phyloP scores from a whole-genome alignment of 805 yeast genomes.

The Komagataella populi region DNA sequence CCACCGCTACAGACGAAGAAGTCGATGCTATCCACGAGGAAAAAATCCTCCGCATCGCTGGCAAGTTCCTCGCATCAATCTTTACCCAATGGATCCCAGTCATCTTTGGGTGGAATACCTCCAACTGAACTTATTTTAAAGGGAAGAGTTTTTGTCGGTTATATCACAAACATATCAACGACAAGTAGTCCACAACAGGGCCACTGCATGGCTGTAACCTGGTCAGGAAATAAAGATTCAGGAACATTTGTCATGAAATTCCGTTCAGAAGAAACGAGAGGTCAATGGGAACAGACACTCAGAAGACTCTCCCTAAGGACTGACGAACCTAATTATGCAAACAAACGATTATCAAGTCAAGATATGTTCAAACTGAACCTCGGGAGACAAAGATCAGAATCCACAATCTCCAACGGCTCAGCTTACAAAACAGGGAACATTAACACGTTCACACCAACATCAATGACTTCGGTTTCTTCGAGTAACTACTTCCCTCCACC shows the following conservation, averaged over 20 bases:
- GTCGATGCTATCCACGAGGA: constrained; percentile 30
- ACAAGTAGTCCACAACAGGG: constrained; percentile 23
- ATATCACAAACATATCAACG: constrained; percentile 32
- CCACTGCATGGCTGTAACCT: constrained; percentile 50
- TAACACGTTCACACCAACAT: neutral
- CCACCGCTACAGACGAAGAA: constrained; percentile 29
- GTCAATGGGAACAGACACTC: constrained; percentile 69
- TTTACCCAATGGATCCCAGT: neutral
- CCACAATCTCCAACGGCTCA: neutral
- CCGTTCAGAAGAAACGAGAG: constrained; percentile 69
- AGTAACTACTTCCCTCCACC: neutral
- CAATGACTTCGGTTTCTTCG: neutral
- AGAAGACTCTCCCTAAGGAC: constrained; percentile 23
- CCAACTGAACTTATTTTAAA: constrained; percentile 23
- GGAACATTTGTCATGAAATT: constrained; percentile 78
- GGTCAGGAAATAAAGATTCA: constrained; percentile 80
- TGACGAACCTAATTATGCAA: neutral
- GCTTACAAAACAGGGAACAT: neutral
- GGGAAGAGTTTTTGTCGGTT: constrained; percentile 73
- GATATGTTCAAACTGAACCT: neutral
- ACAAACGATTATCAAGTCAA: neutral
- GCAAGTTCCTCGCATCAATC: constrained; percentile 13
- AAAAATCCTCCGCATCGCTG: constrained; percentile 32
- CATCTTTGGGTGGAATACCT: constrained; percentile 4
- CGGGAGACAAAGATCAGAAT: neutral